These are phyloP conservation scores for Colletotrichum lindemuthianum DNA, from an alignment of 2,329 filamentous ascomycete species.

Conservation along the genomic window DNA sequence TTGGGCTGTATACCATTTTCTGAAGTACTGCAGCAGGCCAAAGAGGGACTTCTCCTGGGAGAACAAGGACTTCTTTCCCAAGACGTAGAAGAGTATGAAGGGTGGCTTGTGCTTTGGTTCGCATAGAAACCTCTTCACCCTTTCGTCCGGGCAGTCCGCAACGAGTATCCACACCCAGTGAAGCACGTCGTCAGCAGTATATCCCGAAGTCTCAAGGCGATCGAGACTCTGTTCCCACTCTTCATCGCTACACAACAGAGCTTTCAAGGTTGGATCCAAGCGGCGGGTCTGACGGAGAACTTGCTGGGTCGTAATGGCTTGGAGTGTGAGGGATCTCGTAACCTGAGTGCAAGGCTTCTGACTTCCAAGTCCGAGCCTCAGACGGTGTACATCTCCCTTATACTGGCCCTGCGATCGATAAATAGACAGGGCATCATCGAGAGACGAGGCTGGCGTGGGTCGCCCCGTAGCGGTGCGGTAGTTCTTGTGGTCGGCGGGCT, in stretches of 20 bases:
- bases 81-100: slow-evolving; percentile 31
- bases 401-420: too few relatives aligned
- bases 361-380: too few relatives aligned
- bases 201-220: slow-evolving; percentile 4
- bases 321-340: neutral
- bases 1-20: slow-evolving; percentile 16
- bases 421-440: neutral
- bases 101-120: slow-evolving; percentile 20
- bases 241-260: neutral
- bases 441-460: neutral
- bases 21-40: slow-evolving; percentile 27
- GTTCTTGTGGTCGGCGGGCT: neutral
- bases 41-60: slow-evolving; percentile 12
- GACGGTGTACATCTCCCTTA: too few relatives aligned
- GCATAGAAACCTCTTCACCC: slow-evolving; percentile 21
- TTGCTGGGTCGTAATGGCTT: slow-evolving; percentile 27
- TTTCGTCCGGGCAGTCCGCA: slow-evolving; percentile 13
- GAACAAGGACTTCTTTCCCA: slow-evolving; percentile 4
- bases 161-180: slow-evolving; percentile 28
- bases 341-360: too few relatives aligned
- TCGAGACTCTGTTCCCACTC: neutral
- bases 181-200: slow-evolving; percentile 3
- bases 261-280: slow-evolving; percentile 9
- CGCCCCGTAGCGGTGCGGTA: neutral
- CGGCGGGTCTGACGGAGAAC: slow-evolving; percentile 11